Evolutionary conservation across 805 yeast genomes (phyloP).

Genomic region (Yamadazyma phyllophila): DNA sequence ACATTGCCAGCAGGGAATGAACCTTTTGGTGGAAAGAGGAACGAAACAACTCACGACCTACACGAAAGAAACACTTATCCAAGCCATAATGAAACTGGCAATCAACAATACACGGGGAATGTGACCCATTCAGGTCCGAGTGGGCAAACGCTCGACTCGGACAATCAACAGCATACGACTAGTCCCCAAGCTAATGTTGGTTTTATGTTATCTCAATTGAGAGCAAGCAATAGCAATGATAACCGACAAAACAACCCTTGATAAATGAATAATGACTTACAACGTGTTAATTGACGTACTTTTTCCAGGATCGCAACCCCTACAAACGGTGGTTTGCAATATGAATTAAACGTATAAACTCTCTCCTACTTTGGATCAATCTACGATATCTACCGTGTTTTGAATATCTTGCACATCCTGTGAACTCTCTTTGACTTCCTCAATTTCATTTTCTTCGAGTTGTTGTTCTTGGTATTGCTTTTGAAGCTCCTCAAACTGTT

Average conservation of each 20-base stretch:
- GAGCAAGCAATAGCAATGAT: not conserved
- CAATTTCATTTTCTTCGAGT: conserved; percentile 2
- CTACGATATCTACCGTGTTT: conserved; percentile 10
- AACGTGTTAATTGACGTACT: too few species aligned
- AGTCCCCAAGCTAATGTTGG: conserved; percentile 8
- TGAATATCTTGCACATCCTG: not conserved
- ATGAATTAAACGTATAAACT: not conserved
- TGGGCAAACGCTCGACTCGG: too few species aligned
- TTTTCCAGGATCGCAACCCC: too few species aligned
- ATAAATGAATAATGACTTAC: not conserved
- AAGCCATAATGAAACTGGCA: too few species aligned
- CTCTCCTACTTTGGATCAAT: not conserved
- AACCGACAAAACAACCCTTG: not conserved
- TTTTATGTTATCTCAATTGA: conserved; percentile 13
- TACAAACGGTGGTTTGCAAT: too few species aligned
- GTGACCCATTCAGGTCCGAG: too few species aligned
- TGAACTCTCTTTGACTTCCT: conserved; percentile 12
- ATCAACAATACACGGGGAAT: too few species aligned
- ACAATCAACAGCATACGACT: not conserved
- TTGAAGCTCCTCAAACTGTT: conserved; percentile 57
- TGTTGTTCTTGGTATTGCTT: conserved; percentile 39
- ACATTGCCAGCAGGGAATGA: too few species aligned
- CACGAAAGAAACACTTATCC: too few species aligned
- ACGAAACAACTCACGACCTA: too few species aligned
- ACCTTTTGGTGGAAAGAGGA: too few species aligned